Evolutionary conservation across 495 filamentous ascomycete genomes (phyloP), one percentile per base, ranked within the genome.

Genomic region (Tetracladium setigerum): DNA sequence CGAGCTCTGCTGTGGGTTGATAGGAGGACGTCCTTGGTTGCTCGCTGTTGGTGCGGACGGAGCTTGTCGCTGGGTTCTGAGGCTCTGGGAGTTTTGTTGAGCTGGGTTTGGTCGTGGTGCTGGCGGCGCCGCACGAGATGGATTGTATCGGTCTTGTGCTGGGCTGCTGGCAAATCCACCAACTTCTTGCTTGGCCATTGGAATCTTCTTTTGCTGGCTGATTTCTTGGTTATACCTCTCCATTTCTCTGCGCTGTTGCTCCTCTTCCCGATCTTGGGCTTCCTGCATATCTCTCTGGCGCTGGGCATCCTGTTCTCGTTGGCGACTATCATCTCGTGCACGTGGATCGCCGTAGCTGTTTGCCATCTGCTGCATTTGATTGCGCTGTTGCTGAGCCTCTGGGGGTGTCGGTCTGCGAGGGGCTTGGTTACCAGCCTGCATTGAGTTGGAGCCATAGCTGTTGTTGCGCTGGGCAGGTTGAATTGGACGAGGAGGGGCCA

Each of bases 201-300:
- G 85, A 4, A 74, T 65, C 47, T 84, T 81, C 11, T 73, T 75
- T 66, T 94, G 82, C 13, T 89, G 88, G n/a, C n/a, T n/a, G 36
- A 95, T 60, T 12, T 84, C 84, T n/a, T 84, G 81, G 63, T 95
- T 92, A 62, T 92, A 95, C 16, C 78, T 85, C 56, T 87, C 88
- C 52, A 83, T 72, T 6, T 95, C 88, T 47, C 77, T 72, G 50
- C 82, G 78, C 39, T 75, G 73, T 54, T 82, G 78, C 55, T 89
- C 82, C 46, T 84, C 74, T 46, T 87, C 81, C 35, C 73, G 75
- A 42, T 81, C 74, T n/a, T 75, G 69, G n/a, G n/a, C n/a, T n/a
- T n/a, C n/a, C n/a, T n/a, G n/a, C n/a, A n/a, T n/a, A 35, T 83
- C 62, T 35, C 58, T 59, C 39, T 64, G 59, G 12, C 57, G 59